Percentiles rank a stretch among this genome's conserved stretches.
These are phyloP conservation scores for Zygosaccharomyces pseudorouxii DNA, from an alignment of 805 yeast genomes.

Conservation along the genomic window DNA sequence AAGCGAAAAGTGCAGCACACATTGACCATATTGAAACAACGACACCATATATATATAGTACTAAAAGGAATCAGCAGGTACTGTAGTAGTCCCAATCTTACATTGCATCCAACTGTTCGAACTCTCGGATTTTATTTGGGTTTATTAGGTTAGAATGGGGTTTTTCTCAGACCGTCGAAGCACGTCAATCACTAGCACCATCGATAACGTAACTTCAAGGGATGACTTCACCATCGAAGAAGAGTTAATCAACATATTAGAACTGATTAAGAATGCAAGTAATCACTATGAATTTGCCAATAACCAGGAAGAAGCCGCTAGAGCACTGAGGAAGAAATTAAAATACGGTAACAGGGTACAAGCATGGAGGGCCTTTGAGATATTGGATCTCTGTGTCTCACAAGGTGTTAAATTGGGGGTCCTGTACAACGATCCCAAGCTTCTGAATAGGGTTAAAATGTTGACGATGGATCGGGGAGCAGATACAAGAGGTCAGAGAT, in stretches of 20 bases:
- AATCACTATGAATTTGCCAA: conserved; percentile 23
- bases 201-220: conserved; percentile 45
- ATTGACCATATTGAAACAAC: not conserved
- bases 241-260: conserved; percentile 34
- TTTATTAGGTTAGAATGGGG: conserved; percentile 40
- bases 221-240: conserved; percentile 33
- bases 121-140: not conserved
- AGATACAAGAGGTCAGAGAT: conserved; percentile 36
- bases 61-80: not conserved
- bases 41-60: not conserved
- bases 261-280: conserved; percentile 39
- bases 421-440: conserved; percentile 62
- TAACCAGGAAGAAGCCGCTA: conserved; percentile 70
- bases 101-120: not conserved
- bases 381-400: conserved; percentile 53
- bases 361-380: conserved; percentile 62
- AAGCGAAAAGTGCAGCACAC: not conserved
- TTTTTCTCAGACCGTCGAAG: conserved; percentile 56
- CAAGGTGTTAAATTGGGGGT: conserved; percentile 35
- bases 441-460: conserved; percentile 55
- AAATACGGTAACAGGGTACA: conserved; percentile 72
- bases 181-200: conserved; percentile 63
- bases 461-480: conserved; percentile 19
- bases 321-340: conserved; percentile 82
- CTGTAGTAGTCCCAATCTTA: too few relatives aligned